A percentile compares a stretch with the other conserved stretches of the same genome.
Evolutionary conservation across 352 stramenopile genomes (phyloP).

Genomic region (Globisporangium irregulare): DNA sequence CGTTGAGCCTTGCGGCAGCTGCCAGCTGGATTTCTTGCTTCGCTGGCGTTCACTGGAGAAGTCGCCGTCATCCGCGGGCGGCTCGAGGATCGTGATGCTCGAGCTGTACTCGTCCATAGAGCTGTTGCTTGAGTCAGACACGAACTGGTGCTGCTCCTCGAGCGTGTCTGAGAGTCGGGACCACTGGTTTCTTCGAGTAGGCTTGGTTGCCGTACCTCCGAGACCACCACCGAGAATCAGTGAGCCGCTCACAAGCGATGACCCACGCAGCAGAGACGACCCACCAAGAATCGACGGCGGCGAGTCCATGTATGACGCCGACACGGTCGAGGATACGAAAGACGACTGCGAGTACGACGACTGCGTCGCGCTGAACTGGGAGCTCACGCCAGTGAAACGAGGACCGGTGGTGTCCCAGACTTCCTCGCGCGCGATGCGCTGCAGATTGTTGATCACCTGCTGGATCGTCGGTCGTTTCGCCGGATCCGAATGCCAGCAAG

Average conservation of each 20-base stretch:
- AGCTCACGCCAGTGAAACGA: conserved; percentile 52
- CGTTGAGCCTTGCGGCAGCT: neutral
- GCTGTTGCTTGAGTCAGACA: conserved; percentile 36
- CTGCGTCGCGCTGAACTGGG: conserved; percentile 45
- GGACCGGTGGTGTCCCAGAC: conserved; percentile 59
- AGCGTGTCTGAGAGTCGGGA: conserved; percentile 27
- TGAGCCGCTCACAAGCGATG: conserved; percentile 10
- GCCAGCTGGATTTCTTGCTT: conserved; percentile 11
- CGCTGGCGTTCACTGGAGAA: conserved; percentile 25
- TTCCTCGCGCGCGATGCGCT: conserved; percentile 78
- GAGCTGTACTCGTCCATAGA: conserved; percentile 48
- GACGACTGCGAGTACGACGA: conserved; percentile 42
- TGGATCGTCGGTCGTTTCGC: conserved; percentile 80
- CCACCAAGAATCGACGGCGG: conserved; percentile 26
- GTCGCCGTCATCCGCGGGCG: conserved; percentile 20
- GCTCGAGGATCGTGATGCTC: conserved; percentile 37
- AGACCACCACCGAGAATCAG: conserved; percentile 19
- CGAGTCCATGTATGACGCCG: conserved; percentile 41
- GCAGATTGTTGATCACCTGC: conserved; percentile 79
- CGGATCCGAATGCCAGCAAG: conserved; percentile 85
- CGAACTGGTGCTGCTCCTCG: conserved; percentile 46
- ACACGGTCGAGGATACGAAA: conserved; percentile 32
- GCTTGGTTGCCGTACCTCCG: neutral
- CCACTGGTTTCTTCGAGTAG: conserved; percentile 19
- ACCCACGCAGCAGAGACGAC: conserved; percentile 12